Evolutionary conservation across 441 rosid species (phyloP).

Genomic region (Brassica balearica): DNA sequence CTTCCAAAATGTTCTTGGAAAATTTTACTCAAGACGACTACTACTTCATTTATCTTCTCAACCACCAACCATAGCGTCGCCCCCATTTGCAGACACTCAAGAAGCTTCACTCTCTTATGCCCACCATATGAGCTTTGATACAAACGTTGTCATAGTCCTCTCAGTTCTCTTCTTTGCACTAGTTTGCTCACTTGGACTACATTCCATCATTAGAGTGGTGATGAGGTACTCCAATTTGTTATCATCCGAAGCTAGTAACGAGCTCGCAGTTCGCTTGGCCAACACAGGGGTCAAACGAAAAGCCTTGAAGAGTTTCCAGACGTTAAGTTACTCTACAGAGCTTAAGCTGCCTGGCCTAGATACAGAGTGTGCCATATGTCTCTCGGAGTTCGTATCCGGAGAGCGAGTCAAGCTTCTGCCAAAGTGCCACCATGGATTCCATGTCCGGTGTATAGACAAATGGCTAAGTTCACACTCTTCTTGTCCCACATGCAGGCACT

Average conservation of each 20-base stretch:
- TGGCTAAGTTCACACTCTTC: constrained; percentile 46
- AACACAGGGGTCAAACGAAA: constrained; percentile 58
- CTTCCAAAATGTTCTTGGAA: constrained; percentile 52
- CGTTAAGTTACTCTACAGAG: constrained; percentile 52
- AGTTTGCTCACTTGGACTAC: constrained; percentile 55
- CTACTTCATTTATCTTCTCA: constrained; percentile 48
- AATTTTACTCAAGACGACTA: constrained; percentile 70
- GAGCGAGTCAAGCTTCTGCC: constrained; percentile 45
- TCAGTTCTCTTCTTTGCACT: constrained; percentile 59
- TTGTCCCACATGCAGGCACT: constrained; percentile 49
- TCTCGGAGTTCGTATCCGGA: constrained; percentile 42
- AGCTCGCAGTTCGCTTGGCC: constrained; percentile 42
- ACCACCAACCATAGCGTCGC: constrained; percentile 46
- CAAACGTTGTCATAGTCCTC: constrained; percentile 55
- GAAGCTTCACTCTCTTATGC: constrained; percentile 37
- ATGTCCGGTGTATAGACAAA: constrained; percentile 45
- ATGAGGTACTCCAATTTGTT: constrained; percentile 42
- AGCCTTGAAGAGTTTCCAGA: constrained; percentile 59
- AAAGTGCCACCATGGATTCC: constrained; percentile 47
- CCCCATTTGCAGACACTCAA: constrained; percentile 32
- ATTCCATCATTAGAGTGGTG: constrained; percentile 50
- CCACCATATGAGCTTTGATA: constrained; percentile 45
- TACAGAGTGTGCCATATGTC: constrained; percentile 46
- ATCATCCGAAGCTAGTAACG: constrained; percentile 38
- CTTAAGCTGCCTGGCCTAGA: constrained; percentile 38